A percentile compares a stretch with the other conserved stretches of the same genome.
These are phyloP conservation scores for Stachybotrys chartarum DNA, from an alignment of 2,329 filamentous ascomycete genomes.

Conservation along the genomic window DNA sequence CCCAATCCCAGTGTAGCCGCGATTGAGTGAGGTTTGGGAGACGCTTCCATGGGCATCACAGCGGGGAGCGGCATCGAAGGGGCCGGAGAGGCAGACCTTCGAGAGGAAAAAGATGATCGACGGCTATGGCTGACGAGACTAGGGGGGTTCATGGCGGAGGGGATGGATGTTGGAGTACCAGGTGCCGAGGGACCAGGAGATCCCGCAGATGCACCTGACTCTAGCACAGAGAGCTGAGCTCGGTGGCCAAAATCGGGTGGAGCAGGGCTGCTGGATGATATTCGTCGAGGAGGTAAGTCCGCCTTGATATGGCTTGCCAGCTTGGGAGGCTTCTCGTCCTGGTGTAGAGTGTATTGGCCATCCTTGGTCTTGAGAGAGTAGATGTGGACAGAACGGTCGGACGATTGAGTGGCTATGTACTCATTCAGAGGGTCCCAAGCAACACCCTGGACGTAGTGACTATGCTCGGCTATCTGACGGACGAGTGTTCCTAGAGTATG, in stretches of 20 bases:
- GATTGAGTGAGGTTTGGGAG: conserved; percentile 65
- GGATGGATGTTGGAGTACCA: conserved; percentile 83
- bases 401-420: conserved; percentile 96
- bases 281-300: conserved; percentile 84
- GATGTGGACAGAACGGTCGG: conserved; percentile 94
- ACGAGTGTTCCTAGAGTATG: conserved; percentile 50
- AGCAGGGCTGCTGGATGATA: conserved; percentile 87
- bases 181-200: conserved; percentile 88
- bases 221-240: conserved; percentile 50
- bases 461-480: conserved; percentile 93
- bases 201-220: conserved; percentile 52
- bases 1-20: conserved; percentile 48
- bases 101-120: conserved; percentile 85
- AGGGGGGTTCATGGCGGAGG: conserved; percentile 93
- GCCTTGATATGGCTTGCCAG: conserved; percentile 73
- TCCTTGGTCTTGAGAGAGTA: conserved; percentile 96
- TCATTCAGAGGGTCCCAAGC: conserved; percentile 98
- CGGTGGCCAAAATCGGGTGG: conserved; percentile 73
- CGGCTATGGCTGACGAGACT: conserved; percentile 82
- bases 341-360: conserved; percentile 76
- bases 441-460: conserved; percentile 96
- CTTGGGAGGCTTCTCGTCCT: conserved; percentile 64
- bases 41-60: conserved; percentile 88
- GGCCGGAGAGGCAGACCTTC: conserved; percentile 85
- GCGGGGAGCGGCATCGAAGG: conserved; percentile 90